phyloP scores from a whole-genome alignment of 441 rosid genomes.

The Syzygium syzygioides region DNA sequence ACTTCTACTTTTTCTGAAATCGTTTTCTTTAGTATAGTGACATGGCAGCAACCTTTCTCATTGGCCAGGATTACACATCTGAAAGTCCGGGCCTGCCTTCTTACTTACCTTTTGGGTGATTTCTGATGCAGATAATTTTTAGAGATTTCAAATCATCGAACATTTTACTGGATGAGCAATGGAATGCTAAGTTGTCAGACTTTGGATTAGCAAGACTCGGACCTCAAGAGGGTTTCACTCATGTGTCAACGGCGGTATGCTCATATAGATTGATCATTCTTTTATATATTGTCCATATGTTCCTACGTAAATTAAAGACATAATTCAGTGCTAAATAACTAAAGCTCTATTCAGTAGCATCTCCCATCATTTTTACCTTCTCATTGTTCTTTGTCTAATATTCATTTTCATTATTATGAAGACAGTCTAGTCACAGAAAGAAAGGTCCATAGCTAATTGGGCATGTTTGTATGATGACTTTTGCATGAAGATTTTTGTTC shows the following conservation, averaged over 20 bases:
- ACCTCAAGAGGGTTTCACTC: slow-evolving; percentile 82
- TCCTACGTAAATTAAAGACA: neutral
- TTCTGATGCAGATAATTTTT: slow-evolving; percentile 61
- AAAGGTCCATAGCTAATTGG: neutral
- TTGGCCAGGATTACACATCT: neutral
- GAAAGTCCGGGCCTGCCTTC: neutral
- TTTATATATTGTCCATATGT: neutral
- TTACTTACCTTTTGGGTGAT: neutral
- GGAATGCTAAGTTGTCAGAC: slow-evolving; percentile 95
- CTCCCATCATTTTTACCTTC: neutral
- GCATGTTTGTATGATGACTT: neutral
- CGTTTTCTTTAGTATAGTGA: neutral
- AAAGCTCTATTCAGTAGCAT: neutral
- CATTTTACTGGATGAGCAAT: slow-evolving; percentile 75
- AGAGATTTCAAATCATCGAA: slow-evolving; percentile 92
- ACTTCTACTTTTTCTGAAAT: neutral
- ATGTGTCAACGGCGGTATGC: slow-evolving; percentile 85
- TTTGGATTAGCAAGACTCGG: slow-evolving; percentile 94
- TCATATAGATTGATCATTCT: neutral
- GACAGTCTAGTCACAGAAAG: neutral
- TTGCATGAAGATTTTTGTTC: neutral
- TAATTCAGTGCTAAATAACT: neutral
- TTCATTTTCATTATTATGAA: neutral
- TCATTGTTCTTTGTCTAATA: neutral
- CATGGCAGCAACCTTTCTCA: neutral